phyloP scores from a whole-genome alignment of 75 land plant genomes.

The Adiantum capillusveneris region DNA sequence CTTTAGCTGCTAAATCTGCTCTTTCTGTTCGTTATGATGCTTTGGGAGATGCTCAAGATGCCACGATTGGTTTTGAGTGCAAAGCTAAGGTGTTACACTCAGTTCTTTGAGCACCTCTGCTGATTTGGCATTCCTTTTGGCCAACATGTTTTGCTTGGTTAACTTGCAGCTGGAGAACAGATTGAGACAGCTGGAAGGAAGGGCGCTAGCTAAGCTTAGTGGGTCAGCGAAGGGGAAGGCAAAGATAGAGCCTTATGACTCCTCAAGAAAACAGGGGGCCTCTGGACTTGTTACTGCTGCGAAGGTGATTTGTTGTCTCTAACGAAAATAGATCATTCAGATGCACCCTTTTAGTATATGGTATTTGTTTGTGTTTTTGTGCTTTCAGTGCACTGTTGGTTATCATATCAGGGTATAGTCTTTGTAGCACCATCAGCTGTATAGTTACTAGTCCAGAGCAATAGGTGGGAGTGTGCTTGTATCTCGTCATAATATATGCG shows the following conservation, averaged over 20 bases:
- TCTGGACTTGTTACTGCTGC: slow-evolving; percentile 75
- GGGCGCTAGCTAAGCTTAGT: slow-evolving; percentile 64
- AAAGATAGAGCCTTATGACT: slow-evolving; percentile 78
- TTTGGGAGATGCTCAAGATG: slow-evolving; percentile 68
- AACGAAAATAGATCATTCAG: no score
- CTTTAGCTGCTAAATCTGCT: slow-evolving; percentile 91
- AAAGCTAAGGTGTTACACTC: slow-evolving; percentile 80
- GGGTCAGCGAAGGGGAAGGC: slow-evolving; percentile 83
- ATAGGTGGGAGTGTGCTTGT: no score
- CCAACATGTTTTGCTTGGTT: slow-evolving; percentile 3
- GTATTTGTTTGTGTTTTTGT: no score
- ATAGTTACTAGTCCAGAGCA: no score
- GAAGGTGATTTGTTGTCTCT: slow-evolving; percentile 78
- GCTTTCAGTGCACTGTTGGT: no score
- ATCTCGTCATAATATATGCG: no score
- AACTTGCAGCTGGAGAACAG: slow-evolving; percentile 68
- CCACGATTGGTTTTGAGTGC: slow-evolving; percentile 71
- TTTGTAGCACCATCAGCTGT: no score
- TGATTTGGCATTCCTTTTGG: no score
- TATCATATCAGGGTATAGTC: no score
- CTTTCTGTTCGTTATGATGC: slow-evolving; percentile 85
- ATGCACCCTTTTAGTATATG: no score
- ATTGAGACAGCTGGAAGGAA: slow-evolving; percentile 75
- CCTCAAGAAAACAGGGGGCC: slow-evolving; percentile 68
- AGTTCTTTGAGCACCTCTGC: no score